Evolutionary conservation across 805 yeast genomes (phyloP).

Genomic region (Pichia phayaonensis): DNA sequence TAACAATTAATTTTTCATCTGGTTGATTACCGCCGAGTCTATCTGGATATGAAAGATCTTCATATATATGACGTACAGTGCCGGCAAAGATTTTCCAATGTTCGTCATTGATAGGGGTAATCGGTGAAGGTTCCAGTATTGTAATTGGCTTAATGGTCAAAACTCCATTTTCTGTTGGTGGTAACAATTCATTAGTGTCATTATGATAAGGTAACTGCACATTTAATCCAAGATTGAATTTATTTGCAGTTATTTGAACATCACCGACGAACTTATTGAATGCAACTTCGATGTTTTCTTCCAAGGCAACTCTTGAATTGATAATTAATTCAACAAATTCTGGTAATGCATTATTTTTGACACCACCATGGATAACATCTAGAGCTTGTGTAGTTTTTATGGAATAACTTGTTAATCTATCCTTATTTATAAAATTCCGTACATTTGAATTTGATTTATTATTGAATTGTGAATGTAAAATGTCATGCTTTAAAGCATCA

Average conservation of each 20-base stretch:
- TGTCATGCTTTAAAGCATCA: slow-evolving; percentile 27
- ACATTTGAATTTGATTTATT: slow-evolving; percentile 31
- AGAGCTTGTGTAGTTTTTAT: slow-evolving; percentile 42
- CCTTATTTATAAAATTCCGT: slow-evolving; percentile 27
- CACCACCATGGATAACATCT: slow-evolving; percentile 41
- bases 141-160: slow-evolving; percentile 14
- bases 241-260: slow-evolving; percentile 28
- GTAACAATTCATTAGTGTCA: slow-evolving; percentile 16
- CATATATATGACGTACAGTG: slow-evolving; percentile 38
- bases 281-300: slow-evolving; percentile 31
- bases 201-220: slow-evolving; percentile 6
- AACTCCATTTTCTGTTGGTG: slow-evolving; percentile 23
- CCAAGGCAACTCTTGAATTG: slow-evolving; percentile 42
- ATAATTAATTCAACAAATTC: slow-evolving; percentile 37
- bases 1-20: slow-evolving; percentile 29
- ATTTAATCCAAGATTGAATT: slow-evolving; percentile 28
- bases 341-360: slow-evolving; percentile 44
- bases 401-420: slow-evolving; percentile 27
- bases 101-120: slow-evolving; percentile 48
- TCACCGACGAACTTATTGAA: slow-evolving; percentile 28
- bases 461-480: slow-evolving; percentile 33
- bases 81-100: slow-evolving; percentile 38
- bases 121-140: slow-evolving; percentile 40
- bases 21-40: slow-evolving; percentile 19
- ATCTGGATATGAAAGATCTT: slow-evolving; percentile 34